These are phyloP conservation scores for Leccinum incarnatum DNA, from an alignment of 768 basidiomycete genomes.

Conservation along the genomic window DNA sequence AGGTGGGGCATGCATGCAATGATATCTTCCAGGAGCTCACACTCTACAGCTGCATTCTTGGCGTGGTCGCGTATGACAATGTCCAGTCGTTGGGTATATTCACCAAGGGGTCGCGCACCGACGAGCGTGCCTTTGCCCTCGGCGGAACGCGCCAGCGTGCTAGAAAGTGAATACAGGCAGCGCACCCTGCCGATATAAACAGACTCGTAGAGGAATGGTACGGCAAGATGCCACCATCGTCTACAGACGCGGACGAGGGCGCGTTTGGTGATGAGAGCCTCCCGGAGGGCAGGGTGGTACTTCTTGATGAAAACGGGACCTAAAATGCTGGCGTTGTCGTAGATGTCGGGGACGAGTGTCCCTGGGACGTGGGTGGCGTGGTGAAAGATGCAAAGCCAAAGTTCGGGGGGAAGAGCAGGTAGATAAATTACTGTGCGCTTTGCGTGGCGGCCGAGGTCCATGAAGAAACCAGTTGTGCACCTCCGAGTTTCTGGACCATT, in stretches of 20 bases:
- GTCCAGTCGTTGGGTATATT: not conserved
- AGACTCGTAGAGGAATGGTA: not conserved
- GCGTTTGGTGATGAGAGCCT: not conserved
- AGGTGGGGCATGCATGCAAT: not conserved
- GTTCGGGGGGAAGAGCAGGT: not conserved
- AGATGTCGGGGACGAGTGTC: not conserved
- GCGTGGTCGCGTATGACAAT: not conserved
- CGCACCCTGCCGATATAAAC: not conserved
- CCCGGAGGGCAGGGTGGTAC: not conserved
- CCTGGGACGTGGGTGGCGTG: not conserved
- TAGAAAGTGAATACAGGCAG: not conserved
- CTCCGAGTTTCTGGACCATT: not conserved
- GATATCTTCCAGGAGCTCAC: not conserved
- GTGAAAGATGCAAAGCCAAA: not conserved
- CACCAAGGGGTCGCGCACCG: not conserved
- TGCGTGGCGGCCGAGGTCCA: not conserved
- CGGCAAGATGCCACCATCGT: not conserved
- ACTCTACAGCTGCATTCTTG: not conserved
- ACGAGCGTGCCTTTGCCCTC: not conserved
- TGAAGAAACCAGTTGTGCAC: not conserved
- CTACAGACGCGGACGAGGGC: not conserved
- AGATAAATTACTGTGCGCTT: not conserved
- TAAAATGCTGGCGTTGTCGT: not conserved
- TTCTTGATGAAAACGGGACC: not conserved
- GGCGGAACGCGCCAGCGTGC: not conserved